Conservation (phyloP, 78 protist species). For the Dictyostelium discoideum region dicty_2.7 NC_007088.5:5371001-5371500, state of each 20-base stretch:
- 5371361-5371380: conserved; percentile 60
- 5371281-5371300: conserved; percentile 66
- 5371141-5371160: conserved; percentile 72
- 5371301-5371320: conserved; percentile 70
- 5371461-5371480: background rate
- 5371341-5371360: conserved; percentile 68
- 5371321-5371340: conserved; percentile 80
- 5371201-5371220: conserved; percentile 75
- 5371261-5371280: conserved; percentile 79
- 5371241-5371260: conserved; percentile 74
- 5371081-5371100: conserved; percentile 68
- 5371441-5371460: background rate
- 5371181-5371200: conserved; percentile 82
- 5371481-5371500: too few relatives aligned
- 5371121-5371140: conserved; percentile 49
- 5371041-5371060: conserved; percentile 18
- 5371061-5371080: conserved; percentile 70
- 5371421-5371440: background rate
- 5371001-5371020: conserved; percentile 8
- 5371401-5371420: conserved; percentile 53
- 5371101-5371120: conserved; percentile 68
- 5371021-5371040: conserved; percentile 56
- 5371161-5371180: conserved; percentile 73
- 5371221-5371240: conserved; percentile 76
- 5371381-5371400: conserved; percentile 31